Conservation (phyloP, 306 rosid genomes). For the Coriaria nepalensis region DNA sequence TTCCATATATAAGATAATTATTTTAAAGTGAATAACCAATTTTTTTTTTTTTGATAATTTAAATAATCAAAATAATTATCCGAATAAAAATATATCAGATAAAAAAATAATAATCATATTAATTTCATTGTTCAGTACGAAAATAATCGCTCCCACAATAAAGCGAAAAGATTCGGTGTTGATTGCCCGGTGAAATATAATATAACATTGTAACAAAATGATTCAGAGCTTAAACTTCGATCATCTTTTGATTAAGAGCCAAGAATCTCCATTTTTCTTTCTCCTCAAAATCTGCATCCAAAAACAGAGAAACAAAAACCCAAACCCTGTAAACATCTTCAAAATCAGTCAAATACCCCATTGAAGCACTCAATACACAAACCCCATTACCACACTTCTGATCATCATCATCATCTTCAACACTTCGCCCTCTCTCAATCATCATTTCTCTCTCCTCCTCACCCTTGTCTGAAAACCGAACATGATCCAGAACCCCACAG, state of each 20-base stretch:
- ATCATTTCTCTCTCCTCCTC: slow-evolving; percentile 30
- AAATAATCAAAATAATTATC: too few species aligned
- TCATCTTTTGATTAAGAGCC: slow-evolving; percentile 61
- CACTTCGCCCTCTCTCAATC: slow-evolving; percentile 20
- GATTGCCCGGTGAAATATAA: too few species aligned
- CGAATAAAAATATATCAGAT: too few species aligned
- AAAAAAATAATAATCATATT: too few species aligned
- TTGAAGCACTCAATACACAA: slow-evolving; percentile 31
- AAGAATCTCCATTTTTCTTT: slow-evolving; percentile 83
- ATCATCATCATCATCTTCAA: slow-evolving; percentile 7
- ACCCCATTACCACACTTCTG: too few species aligned
- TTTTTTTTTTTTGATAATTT: too few species aligned
- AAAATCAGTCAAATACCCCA: slow-evolving; percentile 59
- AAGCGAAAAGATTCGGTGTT: too few species aligned
- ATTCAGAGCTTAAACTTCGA: slow-evolving; percentile 66
- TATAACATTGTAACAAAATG: too few species aligned
- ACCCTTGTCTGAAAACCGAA: slow-evolving; percentile 31
- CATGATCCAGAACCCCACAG: slow-evolving; percentile 26
- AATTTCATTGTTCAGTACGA: too few species aligned
- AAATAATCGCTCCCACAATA: too few species aligned
- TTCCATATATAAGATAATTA: too few species aligned
- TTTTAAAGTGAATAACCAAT: too few species aligned
- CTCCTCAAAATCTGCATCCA: slow-evolving; percentile 85
- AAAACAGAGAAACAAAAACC: slow-evolving; percentile 61
- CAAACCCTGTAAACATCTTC: slow-evolving; percentile 63